Base-by-base conservation (phyloP, 2,329 filamentous ascomycete species). In the Ophiostoma sp. region DNA sequence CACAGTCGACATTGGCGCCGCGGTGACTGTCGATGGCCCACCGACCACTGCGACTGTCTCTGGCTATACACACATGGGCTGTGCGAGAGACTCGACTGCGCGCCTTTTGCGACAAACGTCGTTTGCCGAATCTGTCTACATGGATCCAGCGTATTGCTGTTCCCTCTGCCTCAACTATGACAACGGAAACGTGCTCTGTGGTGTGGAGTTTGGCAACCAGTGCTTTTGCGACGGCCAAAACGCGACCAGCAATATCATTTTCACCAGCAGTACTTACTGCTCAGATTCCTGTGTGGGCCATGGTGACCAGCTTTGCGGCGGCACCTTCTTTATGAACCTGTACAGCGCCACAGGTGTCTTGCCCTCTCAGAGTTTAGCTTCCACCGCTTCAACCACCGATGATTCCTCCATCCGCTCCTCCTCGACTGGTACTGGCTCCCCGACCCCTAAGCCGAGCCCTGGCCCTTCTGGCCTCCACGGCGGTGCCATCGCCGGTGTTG, bases 221-320 rank as follows among this genome's bases (percentile, higher is more conserved):
- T 71, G 69, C 55, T 71, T 84, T 81, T 89, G 86, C 75, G 84
- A 81, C 42, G 75, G 73, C 59, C n/a, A 31, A 25, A 36, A 8
- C 9, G 9, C 71, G 12, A 17, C 12, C 36, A 22, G 2, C 1
- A 55, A 52, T 28, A 45, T 22, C 6, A 45, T 36, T 36, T 3
- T 11, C 6, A 31, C 63, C 1, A 33, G 39, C 55, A 25, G 17
- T 8, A 45, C 61, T 9, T 55, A 63, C 70, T 64, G 70, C 42
- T 52, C 39, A 59, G n/a, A 25, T 8, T 1, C 39, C 22, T 66
- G 70, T 57, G 11, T 22, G 5, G 59, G 15, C 6, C 8, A 55
- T 17, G 31, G 19, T 31, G 15, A 31, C 31, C 28, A 22, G 28
- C 61, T 64, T 17, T 69, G 66, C 66, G 66, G 66, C 42, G 66